phyloP scores from a whole-genome alignment of 2,329 filamentous ascomycete genomes.

The Penicillium sp. region DNA sequence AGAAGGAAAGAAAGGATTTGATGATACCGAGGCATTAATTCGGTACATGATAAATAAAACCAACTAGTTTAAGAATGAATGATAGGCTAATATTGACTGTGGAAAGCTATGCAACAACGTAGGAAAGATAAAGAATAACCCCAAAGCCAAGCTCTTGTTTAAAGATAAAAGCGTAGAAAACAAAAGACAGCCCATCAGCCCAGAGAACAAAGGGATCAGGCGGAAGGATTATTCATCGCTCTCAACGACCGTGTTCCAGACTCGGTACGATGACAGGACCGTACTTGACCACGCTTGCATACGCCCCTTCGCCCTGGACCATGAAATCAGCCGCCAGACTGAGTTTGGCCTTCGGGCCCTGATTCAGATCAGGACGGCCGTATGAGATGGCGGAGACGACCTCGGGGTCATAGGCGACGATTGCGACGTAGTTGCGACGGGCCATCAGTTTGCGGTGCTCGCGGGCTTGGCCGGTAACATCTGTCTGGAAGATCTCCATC shows the following conservation, averaged over 20 bases:
- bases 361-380: constrained; percentile 27
- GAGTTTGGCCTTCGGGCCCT: constrained; percentile 52
- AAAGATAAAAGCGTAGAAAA: background rate
- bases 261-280: constrained; percentile 93
- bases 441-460: constrained; percentile 93
- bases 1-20: no score
- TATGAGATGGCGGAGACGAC: constrained; percentile 53
- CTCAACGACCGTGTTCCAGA: constrained; percentile 62
- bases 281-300: constrained; percentile 84
- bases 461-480: constrained; percentile 76
- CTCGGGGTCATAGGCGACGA: constrained; percentile 92
- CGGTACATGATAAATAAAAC: no score
- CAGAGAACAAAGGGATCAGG: background rate
- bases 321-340: constrained; percentile 95
- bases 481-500: constrained; percentile 98
- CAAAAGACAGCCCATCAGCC: no score
- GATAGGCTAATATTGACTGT: no score
- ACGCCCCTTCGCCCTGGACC: constrained; percentile 85
- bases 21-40: no score
- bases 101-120: no score
- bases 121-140: no score
- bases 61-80: no score
- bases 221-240: background rate
- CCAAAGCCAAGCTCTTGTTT: background rate
- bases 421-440: constrained; percentile 84